Evolutionary conservation across 2,329 filamentous ascomycete species (phyloP).

Genomic region (Pseudocercospora fuligena): DNA sequence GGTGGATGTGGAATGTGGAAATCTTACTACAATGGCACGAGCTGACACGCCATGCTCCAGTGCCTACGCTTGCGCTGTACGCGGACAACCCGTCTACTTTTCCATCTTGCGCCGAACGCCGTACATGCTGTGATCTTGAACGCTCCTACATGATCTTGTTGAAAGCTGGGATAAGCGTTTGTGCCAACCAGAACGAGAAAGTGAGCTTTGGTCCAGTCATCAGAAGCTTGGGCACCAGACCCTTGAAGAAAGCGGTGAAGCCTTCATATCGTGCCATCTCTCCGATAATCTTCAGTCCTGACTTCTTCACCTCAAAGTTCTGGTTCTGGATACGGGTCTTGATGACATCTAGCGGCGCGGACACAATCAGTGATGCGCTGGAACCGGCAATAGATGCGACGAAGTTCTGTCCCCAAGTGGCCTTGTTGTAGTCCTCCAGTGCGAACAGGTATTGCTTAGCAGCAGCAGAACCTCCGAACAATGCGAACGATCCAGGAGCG

Average conservation of each 20-base stretch:
- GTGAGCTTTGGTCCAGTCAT: slow-evolving; percentile 99
- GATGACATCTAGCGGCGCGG: slow-evolving; percentile 95
- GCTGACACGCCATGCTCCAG: not conserved
- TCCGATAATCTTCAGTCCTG: slow-evolving; percentile 85
- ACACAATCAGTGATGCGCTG: slow-evolving; percentile 91
- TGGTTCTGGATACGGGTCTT: slow-evolving; percentile 98
- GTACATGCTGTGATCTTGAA: not conserved
- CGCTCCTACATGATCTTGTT: slow-evolving; percentile 64
- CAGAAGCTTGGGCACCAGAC: slow-evolving; percentile 91
- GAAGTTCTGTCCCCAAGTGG: slow-evolving; percentile 94
- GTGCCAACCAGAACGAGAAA: slow-evolving; percentile 99
- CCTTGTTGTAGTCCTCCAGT: slow-evolving; percentile 92
- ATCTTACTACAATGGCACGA: not conserved
- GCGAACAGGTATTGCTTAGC: slow-evolving; percentile 95
- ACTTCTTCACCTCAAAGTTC: slow-evolving; percentile 98
- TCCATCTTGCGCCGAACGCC: slow-evolving; percentile 22
- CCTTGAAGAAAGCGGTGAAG: slow-evolving; percentile 91
- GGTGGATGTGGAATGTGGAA: not conserved
- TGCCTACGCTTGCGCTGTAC: slow-evolving; percentile 6
- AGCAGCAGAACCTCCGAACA: slow-evolving; percentile 96
- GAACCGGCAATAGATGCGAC: slow-evolving; percentile 94
- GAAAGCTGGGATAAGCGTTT: slow-evolving; percentile 95
- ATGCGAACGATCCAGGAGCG: slow-evolving; percentile 95
- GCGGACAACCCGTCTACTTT: slow-evolving; percentile 2
- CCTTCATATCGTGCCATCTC: slow-evolving; percentile 96